A percentile compares a stretch with the other conserved stretches of the same genome.
These are phyloP conservation scores for Cladorrhinum sp. DNA, from an alignment of 2,329 filamentous ascomycete genomes.

Conservation along the genomic window DNA sequence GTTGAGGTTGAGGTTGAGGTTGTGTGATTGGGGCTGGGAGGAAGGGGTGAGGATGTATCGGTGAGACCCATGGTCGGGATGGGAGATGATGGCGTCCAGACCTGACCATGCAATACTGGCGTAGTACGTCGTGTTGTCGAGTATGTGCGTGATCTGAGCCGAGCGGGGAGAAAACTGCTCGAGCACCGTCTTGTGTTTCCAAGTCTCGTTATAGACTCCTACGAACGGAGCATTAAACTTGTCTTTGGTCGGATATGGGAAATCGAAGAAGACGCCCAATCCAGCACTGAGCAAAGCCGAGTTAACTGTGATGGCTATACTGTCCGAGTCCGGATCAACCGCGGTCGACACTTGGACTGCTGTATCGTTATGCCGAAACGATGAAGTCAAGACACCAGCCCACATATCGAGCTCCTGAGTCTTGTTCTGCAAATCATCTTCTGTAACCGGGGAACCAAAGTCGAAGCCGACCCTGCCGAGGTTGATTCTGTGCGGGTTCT, in stretches of 20 bases:
- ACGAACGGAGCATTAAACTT: conserved; percentile 56
- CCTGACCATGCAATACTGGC: conserved; percentile 39
- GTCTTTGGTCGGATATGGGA: conserved; percentile 46
- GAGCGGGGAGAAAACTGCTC: conserved; percentile 25
- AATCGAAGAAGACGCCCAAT: conserved; percentile 50
- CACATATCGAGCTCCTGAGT: conserved; percentile 47
- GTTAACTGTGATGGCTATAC: conserved; percentile 41
- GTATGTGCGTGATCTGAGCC: conserved; percentile 42
- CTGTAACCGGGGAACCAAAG: conserved; percentile 41
- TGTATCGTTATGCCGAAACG: conserved; percentile 40
- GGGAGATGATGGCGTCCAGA: conserved; percentile 31
- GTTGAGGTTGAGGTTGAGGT: too few species aligned
- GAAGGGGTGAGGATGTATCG: conserved; percentile 39
- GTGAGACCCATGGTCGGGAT: conserved; percentile 38
- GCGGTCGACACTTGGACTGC: conserved; percentile 43
- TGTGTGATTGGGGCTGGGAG: conserved; percentile 25
- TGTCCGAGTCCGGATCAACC: conserved; percentile 45
- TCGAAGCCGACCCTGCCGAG: conserved; percentile 46
- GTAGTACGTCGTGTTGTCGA: conserved; percentile 43
- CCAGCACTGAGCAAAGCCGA: conserved; percentile 40
- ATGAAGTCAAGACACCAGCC: conserved; percentile 43
- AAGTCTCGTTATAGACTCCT: conserved; percentile 47
- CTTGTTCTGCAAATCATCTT: conserved; percentile 39
- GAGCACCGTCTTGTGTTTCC: conserved; percentile 42
- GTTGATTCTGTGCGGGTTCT: conserved; percentile 52